Base-by-base conservation (phyloP, 2,329 filamentous ascomycete genomes). In the Botrytis fragariae region DNA sequence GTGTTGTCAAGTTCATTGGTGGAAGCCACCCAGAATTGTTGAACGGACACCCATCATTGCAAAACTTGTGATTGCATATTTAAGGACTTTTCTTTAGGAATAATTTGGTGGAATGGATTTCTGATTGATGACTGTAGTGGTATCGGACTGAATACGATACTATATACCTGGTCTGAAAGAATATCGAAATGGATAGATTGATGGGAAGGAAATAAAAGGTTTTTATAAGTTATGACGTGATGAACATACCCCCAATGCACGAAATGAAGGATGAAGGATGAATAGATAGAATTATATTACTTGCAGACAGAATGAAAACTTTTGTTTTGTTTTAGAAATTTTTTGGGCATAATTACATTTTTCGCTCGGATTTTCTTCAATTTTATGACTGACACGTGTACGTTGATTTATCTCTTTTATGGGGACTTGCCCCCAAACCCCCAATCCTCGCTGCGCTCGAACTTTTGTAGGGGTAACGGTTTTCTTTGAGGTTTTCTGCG, bases 1-100 rank as follows among this genome's bases (percentile, higher is more conserved):
- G 90, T 80, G 87, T 92, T 71, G 90, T 93, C 18, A 81, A 80
- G 72, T 80, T 80, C 72, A 80, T 82, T 65, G 77, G 75, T 35
- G 73, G 75, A 63, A 80, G 79, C 72, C 76, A 79, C 57, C 74
- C 79, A 9, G 74, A 74, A 64, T 69, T 80, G 48, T 73, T 81
- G 44, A 75, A 80, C 48, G 77, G 77, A 18, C 78, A 79, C 71
- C 73, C 75, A 60, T 71, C 72, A 16, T 73, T 81, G 70, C 74
- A 77, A 57, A 44, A 51, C 25, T 67, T 72, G 70, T 72, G 9
- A 44, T 57, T 14, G n/a, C 9, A 16, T 22, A 42, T 67, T 68
- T 44, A n/a, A 8, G 22, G 22, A n/a, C 20, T 68, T 57, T 72
- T 72, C n/a, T 44, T 70, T 70, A 39, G 39, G n/a, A 35, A 29